Base-by-base conservation (phyloP, 768 basidiomycete species). In the Boletus coccyginus region DNA sequence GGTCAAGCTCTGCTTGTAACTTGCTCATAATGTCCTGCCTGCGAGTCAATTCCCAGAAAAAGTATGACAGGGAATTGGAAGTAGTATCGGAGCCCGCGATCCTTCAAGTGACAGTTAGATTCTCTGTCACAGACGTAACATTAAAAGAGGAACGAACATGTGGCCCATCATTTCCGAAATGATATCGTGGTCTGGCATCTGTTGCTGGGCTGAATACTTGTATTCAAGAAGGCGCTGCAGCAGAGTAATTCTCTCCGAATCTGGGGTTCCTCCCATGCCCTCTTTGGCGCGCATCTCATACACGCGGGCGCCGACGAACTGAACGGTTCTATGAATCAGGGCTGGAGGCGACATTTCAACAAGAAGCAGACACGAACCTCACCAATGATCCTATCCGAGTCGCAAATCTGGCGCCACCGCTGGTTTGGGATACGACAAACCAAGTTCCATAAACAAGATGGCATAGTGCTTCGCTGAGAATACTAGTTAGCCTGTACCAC, bases 101-200 rank as follows among this genome's bases (percentile, higher is more conserved):
- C 69, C 90, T 92, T 56, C 14, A 40, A 42, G 16, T 5, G 27
- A 58, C 10, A 24, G 14, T 50, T 33, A 57, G 57, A 53, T 13
- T 13, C 1, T 36, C 19, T 10, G 3, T n/a, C 11, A 13, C 11
- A 17, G 24, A 52, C 11, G 53, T 31, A 24, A n/a, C 50, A 45
- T 39, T 41, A 35, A 54, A 39, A 47, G 27, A 50, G 24, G n/a
- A 21, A 59, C 38, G 73, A 82, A 90, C 89, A 90, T 73, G 62
- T 92, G 89, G 17, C 87, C 89, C 85, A 91, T 90, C 60, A 83
- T 78, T 70, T 92, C 89, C 19, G 88, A 89, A 64, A 92, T 85
- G 61, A 90, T 82, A 64, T 90, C 83, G 57, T 81, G 80, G 62
- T 89, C 88, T 58, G 86, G 80, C 78, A 87, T 83, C 44, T 74